phyloP scores from a whole-genome alignment of 2,329 filamentous ascomycete species.

The Talaromyces rugulosus region DNA sequence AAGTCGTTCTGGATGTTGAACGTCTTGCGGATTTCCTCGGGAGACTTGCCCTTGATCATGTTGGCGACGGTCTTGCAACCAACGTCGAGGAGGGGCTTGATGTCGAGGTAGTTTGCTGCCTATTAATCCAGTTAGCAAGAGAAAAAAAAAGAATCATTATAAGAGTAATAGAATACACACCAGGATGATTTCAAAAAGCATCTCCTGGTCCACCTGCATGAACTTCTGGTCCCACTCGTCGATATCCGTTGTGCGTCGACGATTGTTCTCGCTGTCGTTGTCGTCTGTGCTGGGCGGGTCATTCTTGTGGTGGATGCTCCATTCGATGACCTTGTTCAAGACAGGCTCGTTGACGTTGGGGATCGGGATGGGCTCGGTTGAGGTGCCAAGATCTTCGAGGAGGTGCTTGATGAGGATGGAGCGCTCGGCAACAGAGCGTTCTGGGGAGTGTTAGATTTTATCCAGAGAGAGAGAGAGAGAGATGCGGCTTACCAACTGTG shows the following conservation, averaged over 20 bases:
- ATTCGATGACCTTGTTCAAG: constrained; percentile 93
- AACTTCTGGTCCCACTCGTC: constrained; percentile 99
- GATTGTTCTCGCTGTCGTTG: constrained; percentile 85
- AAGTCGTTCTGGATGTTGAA: constrained; percentile 99
- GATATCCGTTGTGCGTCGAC: constrained; percentile 98
- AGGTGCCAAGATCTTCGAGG: constrained; percentile 83
- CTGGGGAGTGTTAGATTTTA: constrained; percentile 37
- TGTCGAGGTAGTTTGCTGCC: constrained; percentile 98
- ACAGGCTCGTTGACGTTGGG: constrained; percentile 79
- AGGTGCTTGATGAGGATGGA: constrained; percentile 97
- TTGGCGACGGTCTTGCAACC: constrained; percentile 99
- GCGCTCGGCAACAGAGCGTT: constrained; percentile 81
- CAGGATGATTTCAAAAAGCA: constrained; percentile 98
- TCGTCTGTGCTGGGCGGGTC: constrained; percentile 79
- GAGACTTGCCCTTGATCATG: constrained; percentile 99
- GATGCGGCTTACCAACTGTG: constrained; percentile 46
- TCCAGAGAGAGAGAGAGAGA: constrained; percentile 42
- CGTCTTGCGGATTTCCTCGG: constrained; percentile 98
- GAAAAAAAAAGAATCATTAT: constrained; percentile 17
- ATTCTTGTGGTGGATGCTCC: constrained; percentile 91
- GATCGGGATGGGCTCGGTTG: constrained; percentile 62
- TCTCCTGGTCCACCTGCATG: constrained; percentile 99
- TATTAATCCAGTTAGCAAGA: constrained; percentile 31
- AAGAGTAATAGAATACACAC: constrained; percentile 47
- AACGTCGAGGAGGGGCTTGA: constrained; percentile 95